These are phyloP conservation scores for Myriosclerotinia curreyana DNA, from an alignment of 2,329 filamentous ascomycete genomes.

Conservation along the genomic window DNA sequence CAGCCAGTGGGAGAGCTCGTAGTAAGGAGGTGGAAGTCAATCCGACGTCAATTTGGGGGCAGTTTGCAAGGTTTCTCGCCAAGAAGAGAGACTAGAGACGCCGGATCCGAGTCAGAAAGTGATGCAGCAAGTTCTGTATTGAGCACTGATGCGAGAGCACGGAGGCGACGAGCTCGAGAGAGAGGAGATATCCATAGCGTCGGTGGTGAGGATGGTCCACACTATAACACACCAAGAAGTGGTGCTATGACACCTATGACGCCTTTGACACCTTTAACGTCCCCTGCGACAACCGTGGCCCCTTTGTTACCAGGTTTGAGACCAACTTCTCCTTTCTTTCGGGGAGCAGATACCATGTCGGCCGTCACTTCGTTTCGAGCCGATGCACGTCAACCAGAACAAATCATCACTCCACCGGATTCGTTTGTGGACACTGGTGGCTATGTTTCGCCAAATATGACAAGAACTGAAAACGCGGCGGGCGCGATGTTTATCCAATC, in stretches of 20 bases:
- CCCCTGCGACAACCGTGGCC: not conserved
- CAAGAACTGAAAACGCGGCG: slow-evolving; percentile 5
- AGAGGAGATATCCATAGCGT: slow-evolving; percentile 36
- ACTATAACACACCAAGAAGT: slow-evolving; percentile 33
- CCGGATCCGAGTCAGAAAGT: slow-evolving; percentile 19
- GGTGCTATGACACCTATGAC: slow-evolving; percentile 22
- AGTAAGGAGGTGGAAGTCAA: slow-evolving; percentile 35
- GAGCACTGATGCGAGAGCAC: slow-evolving; percentile 29
- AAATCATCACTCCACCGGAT: slow-evolving; percentile 18
- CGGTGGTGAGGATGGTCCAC: slow-evolving; percentile 28
- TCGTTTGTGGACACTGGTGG: slow-evolving; percentile 7
- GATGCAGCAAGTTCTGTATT: slow-evolving; percentile 23
- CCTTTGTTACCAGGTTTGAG: slow-evolving; percentile 5
- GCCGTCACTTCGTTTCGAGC: not conserved
- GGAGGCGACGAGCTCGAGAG: slow-evolving; percentile 34
- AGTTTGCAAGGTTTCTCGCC: slow-evolving; percentile 29
- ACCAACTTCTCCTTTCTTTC: slow-evolving; percentile 5
- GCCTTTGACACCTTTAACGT: not conserved
- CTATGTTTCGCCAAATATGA: slow-evolving; percentile 18
- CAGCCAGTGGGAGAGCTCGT: slow-evolving; percentile 37
- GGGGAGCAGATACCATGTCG: not conserved
- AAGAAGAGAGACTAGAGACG: slow-evolving; percentile 25
- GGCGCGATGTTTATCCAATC: slow-evolving; percentile 18
- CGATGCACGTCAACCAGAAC: slow-evolving; percentile 22
- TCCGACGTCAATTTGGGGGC: slow-evolving; percentile 33